Percentiles rank a stretch among this genome's conserved stretches.
phyloP scores from a whole-genome alignment of 164 flowering plant genomes.

The Saururus chinensis region DNA sequence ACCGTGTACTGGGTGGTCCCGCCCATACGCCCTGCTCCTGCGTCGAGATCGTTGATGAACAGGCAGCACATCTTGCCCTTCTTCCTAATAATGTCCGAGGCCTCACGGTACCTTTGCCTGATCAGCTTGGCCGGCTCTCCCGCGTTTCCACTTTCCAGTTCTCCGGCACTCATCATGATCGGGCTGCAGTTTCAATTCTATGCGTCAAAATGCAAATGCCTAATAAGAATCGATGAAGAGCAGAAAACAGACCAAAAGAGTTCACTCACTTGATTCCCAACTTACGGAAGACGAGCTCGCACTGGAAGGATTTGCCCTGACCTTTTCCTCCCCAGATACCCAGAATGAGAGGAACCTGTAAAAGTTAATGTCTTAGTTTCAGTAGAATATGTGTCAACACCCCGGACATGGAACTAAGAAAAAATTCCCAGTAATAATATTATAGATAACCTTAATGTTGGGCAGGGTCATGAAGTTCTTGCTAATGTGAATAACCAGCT shows the following conservation, averaged over 20 bases:
- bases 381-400: too few species aligned
- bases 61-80: conserved; percentile 43
- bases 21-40: conserved; percentile 42
- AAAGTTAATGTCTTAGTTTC: background rate
- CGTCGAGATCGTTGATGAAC: conserved; percentile 46
- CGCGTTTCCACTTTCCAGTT: conserved; percentile 41
- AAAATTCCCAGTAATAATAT: background rate
- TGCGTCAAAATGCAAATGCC: background rate
- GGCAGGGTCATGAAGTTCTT: conserved; percentile 52
- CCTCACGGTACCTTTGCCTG: conserved; percentile 45
- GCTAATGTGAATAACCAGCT: conserved; percentile 48
- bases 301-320: conserved; percentile 61
- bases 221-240: background rate
- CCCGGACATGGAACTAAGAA: background rate
- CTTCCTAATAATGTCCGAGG: conserved; percentile 28
- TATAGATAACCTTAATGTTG: conserved; percentile 39
- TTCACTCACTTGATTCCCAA: conserved; percentile 34
- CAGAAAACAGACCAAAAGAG: background rate
- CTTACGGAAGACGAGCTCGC: conserved; percentile 51
- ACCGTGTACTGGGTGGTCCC: conserved; percentile 49
- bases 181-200: conserved; percentile 14
- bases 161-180: conserved; percentile 48
- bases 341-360: conserved; percentile 49
- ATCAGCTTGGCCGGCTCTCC: conserved; percentile 42
- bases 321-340: conserved; percentile 67